Percentiles rank a stretch among this genome's conserved stretches.
These are phyloP conservation scores for Diaporthe citri DNA, from an alignment of 2,329 filamentous ascomycete genomes.

Conservation along the genomic window DNA sequence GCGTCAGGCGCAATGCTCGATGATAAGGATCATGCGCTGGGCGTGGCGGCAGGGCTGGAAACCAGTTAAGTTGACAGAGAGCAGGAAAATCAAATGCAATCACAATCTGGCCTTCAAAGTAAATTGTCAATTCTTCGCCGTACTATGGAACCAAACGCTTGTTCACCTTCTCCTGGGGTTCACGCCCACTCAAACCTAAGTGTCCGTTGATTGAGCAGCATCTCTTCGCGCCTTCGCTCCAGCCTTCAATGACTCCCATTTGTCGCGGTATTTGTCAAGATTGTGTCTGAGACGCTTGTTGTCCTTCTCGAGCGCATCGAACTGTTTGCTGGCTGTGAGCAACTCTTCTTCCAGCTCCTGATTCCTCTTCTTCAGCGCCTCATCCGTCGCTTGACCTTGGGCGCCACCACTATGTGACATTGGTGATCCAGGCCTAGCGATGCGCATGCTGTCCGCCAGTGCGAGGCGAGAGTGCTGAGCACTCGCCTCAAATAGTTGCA, in stretches of 20 bases:
- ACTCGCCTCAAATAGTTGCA: conserved; percentile 94
- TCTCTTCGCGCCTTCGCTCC: conserved; percentile 69
- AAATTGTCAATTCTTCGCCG: background rate
- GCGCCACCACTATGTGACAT: conserved; percentile 49
- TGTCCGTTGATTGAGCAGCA: conserved; percentile 45
- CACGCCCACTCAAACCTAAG: background rate
- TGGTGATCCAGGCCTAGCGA: conserved; percentile 70
- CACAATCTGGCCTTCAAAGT: background rate
- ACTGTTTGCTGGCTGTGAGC: conserved; percentile 67
- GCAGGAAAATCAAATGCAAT: background rate
- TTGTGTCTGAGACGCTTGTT: conserved; percentile 68
- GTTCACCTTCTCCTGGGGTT: background rate
- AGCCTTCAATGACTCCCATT: conserved; percentile 72
- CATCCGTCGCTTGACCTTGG: conserved; percentile 55
- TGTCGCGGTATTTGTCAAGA: conserved; percentile 69
- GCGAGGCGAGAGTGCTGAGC: conserved; percentile 89
- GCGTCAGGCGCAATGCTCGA: too few species aligned
- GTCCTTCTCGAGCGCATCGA: conserved; percentile 75
- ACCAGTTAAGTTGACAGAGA: background rate
- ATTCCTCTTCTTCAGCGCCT: conserved; percentile 62
- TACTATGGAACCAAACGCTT: conserved; percentile 1
- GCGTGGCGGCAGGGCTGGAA: background rate
- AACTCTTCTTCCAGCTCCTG: conserved; percentile 78
- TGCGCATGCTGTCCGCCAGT: conserved; percentile 84
- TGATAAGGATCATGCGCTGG: background rate